A percentile compares a stretch with the other conserved stretches of the same genome.
phyloP scores from a whole-genome alignment of 768 basidiomycete genomes.

The Tylopilus rubrobrunneus region DNA sequence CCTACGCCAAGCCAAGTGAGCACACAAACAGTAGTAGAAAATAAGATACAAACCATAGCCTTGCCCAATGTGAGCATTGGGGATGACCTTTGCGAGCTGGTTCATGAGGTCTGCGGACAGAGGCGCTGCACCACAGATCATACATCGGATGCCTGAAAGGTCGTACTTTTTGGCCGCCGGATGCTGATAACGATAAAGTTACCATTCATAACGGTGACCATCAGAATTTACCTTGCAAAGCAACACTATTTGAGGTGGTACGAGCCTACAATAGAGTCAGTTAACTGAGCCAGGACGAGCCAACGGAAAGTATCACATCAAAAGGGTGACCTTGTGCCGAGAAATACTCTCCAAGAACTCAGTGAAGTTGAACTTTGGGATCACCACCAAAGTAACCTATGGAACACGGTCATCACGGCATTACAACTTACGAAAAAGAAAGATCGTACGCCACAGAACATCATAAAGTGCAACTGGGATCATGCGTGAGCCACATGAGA shows the following conservation, averaged over 20 bases:
- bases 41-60: slow-evolving; percentile 46
- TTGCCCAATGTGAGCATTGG: slow-evolving; percentile 61
- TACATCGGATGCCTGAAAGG: slow-evolving; percentile 48
- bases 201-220: background rate
- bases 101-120: slow-evolving; percentile 53
- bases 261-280: slow-evolving; percentile 38
- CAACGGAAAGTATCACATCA: slow-evolving; percentile 38
- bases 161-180: slow-evolving; percentile 48
- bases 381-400: slow-evolving; percentile 53
- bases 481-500: slow-evolving; percentile 5
- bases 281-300: background rate
- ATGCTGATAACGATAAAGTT: slow-evolving; percentile 35
- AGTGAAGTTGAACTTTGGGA: slow-evolving; percentile 60
- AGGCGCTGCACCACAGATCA: slow-evolving; percentile 62
- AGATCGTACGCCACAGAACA: slow-evolving; percentile 50
- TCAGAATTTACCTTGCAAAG: slow-evolving; percentile 56
- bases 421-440: background rate
- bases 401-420: slow-evolving; percentile 5
- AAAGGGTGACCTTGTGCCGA: slow-evolving; percentile 51
- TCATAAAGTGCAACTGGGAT: slow-evolving; percentile 45
- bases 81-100: slow-evolving; percentile 43
- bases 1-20: slow-evolving; percentile 34
- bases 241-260: slow-evolving; percentile 63
- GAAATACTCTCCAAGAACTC: slow-evolving; percentile 61
- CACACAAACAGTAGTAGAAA: background rate